Percentiles rank a stretch among this genome's conserved stretches.
These are phyloP conservation scores for Bipolaris oryzae DNA, from an alignment of 2,329 filamentous ascomycete genomes.

Conservation along the genomic window DNA sequence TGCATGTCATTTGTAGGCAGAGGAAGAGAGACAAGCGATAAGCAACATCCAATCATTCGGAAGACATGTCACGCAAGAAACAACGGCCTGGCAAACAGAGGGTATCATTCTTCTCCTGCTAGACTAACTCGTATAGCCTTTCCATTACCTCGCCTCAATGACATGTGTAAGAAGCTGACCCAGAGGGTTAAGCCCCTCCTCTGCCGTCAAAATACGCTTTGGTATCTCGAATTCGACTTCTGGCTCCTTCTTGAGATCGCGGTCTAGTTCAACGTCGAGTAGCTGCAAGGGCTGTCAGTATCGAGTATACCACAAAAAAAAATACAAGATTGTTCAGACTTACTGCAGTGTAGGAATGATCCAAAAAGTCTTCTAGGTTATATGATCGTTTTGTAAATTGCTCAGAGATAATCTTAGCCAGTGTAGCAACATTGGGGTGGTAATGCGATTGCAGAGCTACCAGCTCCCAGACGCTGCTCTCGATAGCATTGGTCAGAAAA, in stretches of 20 bases:
- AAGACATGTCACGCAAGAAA: background rate
- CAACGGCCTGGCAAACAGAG: background rate
- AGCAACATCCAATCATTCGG: too few species aligned
- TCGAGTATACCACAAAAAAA: conserved; percentile 2
- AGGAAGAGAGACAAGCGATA: too few species aligned
- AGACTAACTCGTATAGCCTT: background rate
- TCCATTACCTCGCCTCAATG: conserved; percentile 31
- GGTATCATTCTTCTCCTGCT: conserved; percentile 12
- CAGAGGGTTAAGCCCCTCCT: conserved; percentile 38
- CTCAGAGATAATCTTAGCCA: conserved; percentile 91
- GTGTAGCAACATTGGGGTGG: conserved; percentile 93
- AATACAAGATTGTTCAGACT: conserved; percentile 43
- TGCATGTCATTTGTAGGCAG: too few species aligned
- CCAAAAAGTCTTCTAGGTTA: conserved; percentile 95
- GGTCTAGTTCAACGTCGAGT: conserved; percentile 80
- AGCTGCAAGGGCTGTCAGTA: conserved; percentile 60
- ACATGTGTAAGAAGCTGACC: conserved; percentile 43
- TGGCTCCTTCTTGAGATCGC: conserved; percentile 82
- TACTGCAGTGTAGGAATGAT: conserved; percentile 86
- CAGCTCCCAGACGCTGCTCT: conserved; percentile 94
- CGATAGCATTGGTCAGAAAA: conserved; percentile 82
- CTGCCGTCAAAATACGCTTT: conserved; percentile 71
- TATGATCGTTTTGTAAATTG: conserved; percentile 97
- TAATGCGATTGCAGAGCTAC: conserved; percentile 91
- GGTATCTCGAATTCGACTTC: conserved; percentile 95